Evolutionary conservation across 345 rosid genomes (phyloP), one percentile per base, ranked within the genome.

Genomic region (Boechera retrofracta): DNA sequence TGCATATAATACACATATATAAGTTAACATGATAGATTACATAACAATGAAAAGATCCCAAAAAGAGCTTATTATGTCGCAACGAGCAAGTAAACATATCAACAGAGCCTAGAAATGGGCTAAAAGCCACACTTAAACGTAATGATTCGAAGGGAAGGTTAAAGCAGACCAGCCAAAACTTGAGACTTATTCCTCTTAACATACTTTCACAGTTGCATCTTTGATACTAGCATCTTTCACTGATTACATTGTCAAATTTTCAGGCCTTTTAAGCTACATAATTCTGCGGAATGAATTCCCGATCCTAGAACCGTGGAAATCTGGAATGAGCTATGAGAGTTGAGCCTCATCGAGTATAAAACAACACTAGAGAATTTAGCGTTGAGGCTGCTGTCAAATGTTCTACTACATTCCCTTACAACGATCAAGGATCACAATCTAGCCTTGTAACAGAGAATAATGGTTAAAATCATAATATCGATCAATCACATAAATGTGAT

Each of bases 1-100:
- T 92, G 47, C 74, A 51, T 7, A 72, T 21, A 51, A 65, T 18
- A 69, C 53, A 44, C 67, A 70, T 13, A 32, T 0, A 42, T 13
- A 7, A 41, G 31, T 41, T 35, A 28, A n/a, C 48, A 36, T 11
- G 21, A 33, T 12, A 21, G 11, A 45, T 38, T 15, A 71, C 58
- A 28, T 2, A 28, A 28, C 2, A 28, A 28, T 1, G 29, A 28
- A 28, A 28, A 28, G 29, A 28, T 28, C 2, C 29, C 29, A 28
- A 28, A 28, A 28, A 28, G 29, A 28, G 3, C 29, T 28, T 28
- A 28, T 2, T 28, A 28, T 21, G 16, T n/a, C n/a, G n/a, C n/a
- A n/a, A n/a, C n/a, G 24, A 21, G 24, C 24, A 1, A 21, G 24
- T 21, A 21, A 21, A 21, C 24, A 21, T 21, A 21, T 21, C 24